Evolutionary conservation across 2,329 filamentous ascomycete species (phyloP), one percentile per base, ranked within the genome.

Genomic region (Fusarium sp.): DNA sequence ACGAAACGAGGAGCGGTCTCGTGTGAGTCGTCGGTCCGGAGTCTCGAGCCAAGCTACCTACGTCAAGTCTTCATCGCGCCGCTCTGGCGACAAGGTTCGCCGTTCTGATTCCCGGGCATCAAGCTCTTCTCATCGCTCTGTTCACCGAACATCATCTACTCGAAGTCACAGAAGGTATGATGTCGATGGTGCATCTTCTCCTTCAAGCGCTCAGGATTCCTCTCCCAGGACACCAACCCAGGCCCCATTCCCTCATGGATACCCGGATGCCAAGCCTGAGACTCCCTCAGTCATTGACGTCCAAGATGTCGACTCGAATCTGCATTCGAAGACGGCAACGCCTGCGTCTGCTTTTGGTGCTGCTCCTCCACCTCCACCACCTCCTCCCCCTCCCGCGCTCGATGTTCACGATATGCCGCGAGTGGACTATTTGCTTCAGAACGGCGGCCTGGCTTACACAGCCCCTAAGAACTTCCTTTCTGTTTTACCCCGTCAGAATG

Each of bases 401-500:
- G 89, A 91, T 75, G 85, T 91, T 58, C 87, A 92, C 48, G 91
- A 94, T 45, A 88, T 91, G 18, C 96, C 96, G 2, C 90, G 94
- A 69, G 95, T 98, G 24, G 96, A 98, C 80, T 98, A 98, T 80
- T 86, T 98, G 24, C 87, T 98, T 62, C 94, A 96, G 77, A 92
- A 98, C 81, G 96, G 96, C 44, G 96, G 96, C 2, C 84, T 98
- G 24, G 82, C 90, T 28, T 88, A 92, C 50, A 86, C 90, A 2
- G 89, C 96, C 1, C 91, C 95, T 2, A 93, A 92, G 76, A 90
- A 90, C 67, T 90, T 98, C 59, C 85, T 98, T 13, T 87, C 91
- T 44, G 91, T 87, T 48, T 85, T 89, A 64, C 92, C 89, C 38
- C 87, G 83, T 62, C 86, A 85, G 80, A 88, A 86, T 81, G 89